These are phyloP conservation scores for Scheffersomyces quercinus DNA, from an alignment of 1,139 yeast species.

Conservation along the genomic window DNA sequence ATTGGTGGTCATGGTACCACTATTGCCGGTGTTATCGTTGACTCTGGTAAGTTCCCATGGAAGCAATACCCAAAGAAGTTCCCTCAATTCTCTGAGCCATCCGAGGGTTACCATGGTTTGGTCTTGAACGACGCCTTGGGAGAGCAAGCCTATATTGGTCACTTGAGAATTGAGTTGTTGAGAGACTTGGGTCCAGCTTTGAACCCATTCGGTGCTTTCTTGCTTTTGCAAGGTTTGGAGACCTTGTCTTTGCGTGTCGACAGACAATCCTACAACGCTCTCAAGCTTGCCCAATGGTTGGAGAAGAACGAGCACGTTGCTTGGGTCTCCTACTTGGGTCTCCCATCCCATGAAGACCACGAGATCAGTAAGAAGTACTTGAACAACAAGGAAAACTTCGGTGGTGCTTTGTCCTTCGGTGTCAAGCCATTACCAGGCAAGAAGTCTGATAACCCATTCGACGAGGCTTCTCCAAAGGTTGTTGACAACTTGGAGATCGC, in stretches of 20 bases:
- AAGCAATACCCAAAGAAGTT: conserved; percentile 77
- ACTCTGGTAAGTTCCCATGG: conserved; percentile 93
- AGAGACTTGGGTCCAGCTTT: conserved; percentile 91
- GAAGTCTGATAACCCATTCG: conserved; percentile 53
- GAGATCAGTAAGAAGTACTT: conserved; percentile 81
- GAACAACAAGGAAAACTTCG: conserved; percentile 61
- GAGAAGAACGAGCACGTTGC: conserved; percentile 71
- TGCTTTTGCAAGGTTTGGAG: conserved; percentile 87
- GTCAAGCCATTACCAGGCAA: conserved; percentile 62
- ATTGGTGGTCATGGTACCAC: conserved; percentile 98
- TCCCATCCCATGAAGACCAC: conserved; percentile 80
- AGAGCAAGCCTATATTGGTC: conserved; percentile 74
- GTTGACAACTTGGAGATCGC: conserved; percentile 83
- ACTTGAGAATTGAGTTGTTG: conserved; percentile 78
- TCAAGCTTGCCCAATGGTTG: conserved; percentile 74
- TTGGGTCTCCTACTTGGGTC: conserved; percentile 93
- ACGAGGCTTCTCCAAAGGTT: conserved; percentile 75
- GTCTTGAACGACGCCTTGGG: conserved; percentile 82
- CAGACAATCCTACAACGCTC: conserved; percentile 85
- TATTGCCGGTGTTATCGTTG: conserved; percentile 88
- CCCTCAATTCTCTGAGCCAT: conserved; percentile 89
- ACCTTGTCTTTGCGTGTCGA: conserved; percentile 91
- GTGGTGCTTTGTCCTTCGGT: conserved; percentile 88
- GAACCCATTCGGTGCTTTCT: conserved; percentile 87
- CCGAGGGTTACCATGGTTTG: conserved; percentile 92